Percentiles rank a stretch among this genome's conserved stretches.
phyloP scores from a whole-genome alignment of 805 yeast species.

The Ogataea paradorogensis region DNA sequence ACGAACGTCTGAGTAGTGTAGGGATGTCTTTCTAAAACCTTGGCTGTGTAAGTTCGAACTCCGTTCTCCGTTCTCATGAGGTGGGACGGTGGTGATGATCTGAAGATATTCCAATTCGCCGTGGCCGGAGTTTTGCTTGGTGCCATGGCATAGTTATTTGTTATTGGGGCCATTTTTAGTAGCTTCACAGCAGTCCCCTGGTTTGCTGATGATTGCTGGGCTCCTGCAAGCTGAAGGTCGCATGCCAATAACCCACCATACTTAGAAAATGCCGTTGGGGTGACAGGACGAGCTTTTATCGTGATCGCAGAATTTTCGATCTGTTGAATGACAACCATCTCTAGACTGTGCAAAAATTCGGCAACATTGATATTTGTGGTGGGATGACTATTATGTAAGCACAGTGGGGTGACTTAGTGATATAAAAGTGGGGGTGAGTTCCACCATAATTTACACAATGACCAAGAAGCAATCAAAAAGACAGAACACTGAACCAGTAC shows the following conservation, averaged over 20 bases:
- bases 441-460: conserved; percentile 11
- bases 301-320: conserved; percentile 22
- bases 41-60: conserved; percentile 42
- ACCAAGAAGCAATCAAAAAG: conserved; percentile 26
- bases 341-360: background rate
- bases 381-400: conserved; percentile 3
- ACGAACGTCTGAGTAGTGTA: conserved; percentile 82
- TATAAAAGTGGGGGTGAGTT: conserved; percentile 5
- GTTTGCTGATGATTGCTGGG: conserved; percentile 59
- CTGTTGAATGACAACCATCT: conserved; percentile 43
- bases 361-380: background rate
- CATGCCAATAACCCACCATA: conserved; percentile 77
- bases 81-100: conserved; percentile 76
- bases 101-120: conserved; percentile 78
- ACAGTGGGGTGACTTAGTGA: conserved; percentile 3
- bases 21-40: conserved; percentile 88
- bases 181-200: conserved; percentile 91
- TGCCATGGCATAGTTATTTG: conserved; percentile 46
- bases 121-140: conserved; percentile 48
- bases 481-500: conserved; percentile 28
- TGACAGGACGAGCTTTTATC: conserved; percentile 52
- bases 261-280: conserved; percentile 61
- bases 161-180: conserved; percentile 66
- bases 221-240: conserved; percentile 58
- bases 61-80: conserved; percentile 35